phyloP scores from a whole-genome alignment of 2,329 filamentous ascomycete species.

The Microsporum audouinii region DNA sequence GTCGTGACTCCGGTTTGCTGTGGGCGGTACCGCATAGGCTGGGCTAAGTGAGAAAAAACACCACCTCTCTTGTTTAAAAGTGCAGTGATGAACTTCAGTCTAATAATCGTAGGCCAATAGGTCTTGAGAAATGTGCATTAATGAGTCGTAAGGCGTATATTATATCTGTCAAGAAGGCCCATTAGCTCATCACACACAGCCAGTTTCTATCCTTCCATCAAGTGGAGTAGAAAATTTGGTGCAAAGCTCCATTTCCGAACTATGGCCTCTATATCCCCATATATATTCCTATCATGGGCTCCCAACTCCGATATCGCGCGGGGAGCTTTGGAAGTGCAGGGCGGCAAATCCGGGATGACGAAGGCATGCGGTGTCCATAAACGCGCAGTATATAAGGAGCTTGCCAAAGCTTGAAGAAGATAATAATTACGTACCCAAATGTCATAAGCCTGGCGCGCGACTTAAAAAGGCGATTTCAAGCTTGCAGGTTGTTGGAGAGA shows the following conservation, averaged over 20 bases:
- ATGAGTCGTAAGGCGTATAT: background rate
- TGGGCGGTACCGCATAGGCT: background rate
- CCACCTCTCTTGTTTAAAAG: background rate
- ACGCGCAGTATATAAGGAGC: background rate
- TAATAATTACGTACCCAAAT: background rate
- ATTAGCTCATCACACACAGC: background rate
- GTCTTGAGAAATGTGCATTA: background rate
- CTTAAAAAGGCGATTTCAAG: background rate
- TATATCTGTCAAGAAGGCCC: background rate
- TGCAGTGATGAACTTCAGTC: background rate
- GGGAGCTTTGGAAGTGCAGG: background rate
- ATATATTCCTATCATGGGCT: background rate
- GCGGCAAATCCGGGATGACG: background rate
- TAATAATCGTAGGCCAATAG: background rate
- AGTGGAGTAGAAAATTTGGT: background rate
- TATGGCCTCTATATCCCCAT: background rate
- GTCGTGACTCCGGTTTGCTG: background rate
- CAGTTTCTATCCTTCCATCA: background rate
- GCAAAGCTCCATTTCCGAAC: background rate
- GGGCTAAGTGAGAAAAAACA: background rate
- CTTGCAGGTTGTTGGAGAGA: background rate
- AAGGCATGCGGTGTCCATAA: background rate
- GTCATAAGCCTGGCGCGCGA: background rate
- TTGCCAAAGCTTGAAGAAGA: background rate
- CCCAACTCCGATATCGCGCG: background rate